Evolutionary conservation across 1,284 basidiomycete genomes (phyloP), one percentile per base, ranked within the genome.

Genomic region (Phellopilus nigrolimitatus): DNA sequence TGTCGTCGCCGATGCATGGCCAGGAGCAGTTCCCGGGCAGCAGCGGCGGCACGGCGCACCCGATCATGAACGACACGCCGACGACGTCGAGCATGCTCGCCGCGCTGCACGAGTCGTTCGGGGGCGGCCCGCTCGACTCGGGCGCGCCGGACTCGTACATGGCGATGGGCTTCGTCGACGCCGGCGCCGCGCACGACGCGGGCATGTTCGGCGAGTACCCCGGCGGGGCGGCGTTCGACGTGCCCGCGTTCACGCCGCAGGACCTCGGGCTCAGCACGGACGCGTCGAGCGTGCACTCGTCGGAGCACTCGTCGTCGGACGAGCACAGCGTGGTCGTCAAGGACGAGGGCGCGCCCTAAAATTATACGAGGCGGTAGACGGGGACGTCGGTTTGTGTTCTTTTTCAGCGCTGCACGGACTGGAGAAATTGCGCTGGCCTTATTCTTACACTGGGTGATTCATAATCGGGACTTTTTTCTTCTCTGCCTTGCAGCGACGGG

Each of bases 1-100:
- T 89, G 53, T 88, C n/a, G n/a, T n/a, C 86, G 46, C 84, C 88
- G 15, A 89, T 89, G 85, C 75, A 80, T 38, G 87, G 85, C 25
- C 85, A 88, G 62, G 88, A 88, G 63, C 79, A 68, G 59, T 88
- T 86, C 60, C 82, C 86, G 54, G 72, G 76, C 44, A 75, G 83
- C 46, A 59, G 7, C 61, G 62, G 66, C 77, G 57, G 67, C 69
- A 51, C 63, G 25, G 38, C 48, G 7, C 49, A 51, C 31, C 1
- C 43, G 15, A 66, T 48, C 59, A 79, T 89, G 78, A 76, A 73
- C 10, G 80, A 88, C 64, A 87, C 87, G 25, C 88, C 88, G 10
- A 91, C 88, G 19, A 90, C 88, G 24, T 88, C 87, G 47, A 89
- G 84, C 66, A 91, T 91, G 88, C 78, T 91, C 56, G 88, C 88